A percentile compares a stretch with the other conserved stretches of the same genome.
These are phyloP conservation scores for Podila minutissima DNA, from an alignment of 192 early-diverging fungal genomes.

Conservation along the genomic window DNA sequence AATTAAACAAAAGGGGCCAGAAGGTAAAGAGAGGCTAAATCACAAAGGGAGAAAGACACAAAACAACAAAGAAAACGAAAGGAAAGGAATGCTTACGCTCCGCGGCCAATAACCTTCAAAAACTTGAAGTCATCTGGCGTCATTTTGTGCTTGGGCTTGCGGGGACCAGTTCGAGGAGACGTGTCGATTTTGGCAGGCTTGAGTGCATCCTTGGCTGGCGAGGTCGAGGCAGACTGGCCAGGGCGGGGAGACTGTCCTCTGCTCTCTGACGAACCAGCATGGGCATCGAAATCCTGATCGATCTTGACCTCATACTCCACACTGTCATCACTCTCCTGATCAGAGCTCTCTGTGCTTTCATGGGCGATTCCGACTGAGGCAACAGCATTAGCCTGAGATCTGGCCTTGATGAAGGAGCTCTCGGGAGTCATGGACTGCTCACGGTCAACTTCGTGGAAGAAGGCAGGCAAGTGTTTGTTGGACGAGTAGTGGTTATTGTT, in stretches of 20 bases:
- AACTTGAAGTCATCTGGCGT: conserved; percentile 59
- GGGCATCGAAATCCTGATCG: conserved; percentile 54
- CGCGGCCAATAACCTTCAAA: conserved; percentile 61
- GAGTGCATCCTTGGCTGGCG: neutral
- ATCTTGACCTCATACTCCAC: conserved; percentile 60
- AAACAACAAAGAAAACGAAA: conserved; percentile 12
- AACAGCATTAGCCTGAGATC: neutral
- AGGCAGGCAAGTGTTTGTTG: conserved; percentile 45
- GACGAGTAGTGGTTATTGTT: conserved; percentile 28
- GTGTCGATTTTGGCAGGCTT: conserved; percentile 2
- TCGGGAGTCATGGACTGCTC: conserved; percentile 47
- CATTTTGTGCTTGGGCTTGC: conserved; percentile 53
- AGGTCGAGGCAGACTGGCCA: conserved; percentile 7
- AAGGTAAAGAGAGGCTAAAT: neutral
- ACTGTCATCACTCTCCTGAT: conserved; percentile 12
- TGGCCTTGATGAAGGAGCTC: conserved; percentile 22
- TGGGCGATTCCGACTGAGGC: neutral
- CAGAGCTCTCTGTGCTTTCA: neutral
- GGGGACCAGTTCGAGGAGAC: conserved; percentile 36
- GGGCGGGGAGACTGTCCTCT: conserved; percentile 28
- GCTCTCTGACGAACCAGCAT: conserved; percentile 39
- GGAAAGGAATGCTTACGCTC: conserved; percentile 49
- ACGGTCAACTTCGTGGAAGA: conserved; percentile 44
- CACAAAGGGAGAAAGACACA: neutral
- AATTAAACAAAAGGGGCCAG: neutral